Percentiles rank a stretch among this genome's conserved stretches.
These are phyloP conservation scores for Aegilops longissima DNA, from an alignment of 176 grass and related monocot species.

Conservation along the genomic window DNA sequence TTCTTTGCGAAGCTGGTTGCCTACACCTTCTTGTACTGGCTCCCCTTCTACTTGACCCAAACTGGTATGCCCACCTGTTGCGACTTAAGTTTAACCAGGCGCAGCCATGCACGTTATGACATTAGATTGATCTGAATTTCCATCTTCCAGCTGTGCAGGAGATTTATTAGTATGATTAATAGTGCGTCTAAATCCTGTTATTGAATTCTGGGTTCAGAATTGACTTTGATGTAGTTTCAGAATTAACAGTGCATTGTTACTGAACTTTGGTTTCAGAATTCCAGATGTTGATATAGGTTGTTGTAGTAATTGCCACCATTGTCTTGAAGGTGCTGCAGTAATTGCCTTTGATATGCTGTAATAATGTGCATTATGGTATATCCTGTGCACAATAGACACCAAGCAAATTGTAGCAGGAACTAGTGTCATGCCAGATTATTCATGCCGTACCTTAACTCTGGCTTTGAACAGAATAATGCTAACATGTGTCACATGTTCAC, in stretches of 20 bases:
- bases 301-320: not conserved
- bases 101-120: not conserved
- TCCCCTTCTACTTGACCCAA: constrained; percentile 72
- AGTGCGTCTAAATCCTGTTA: not conserved
- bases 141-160: not conserved
- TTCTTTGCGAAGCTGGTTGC: constrained; percentile 78
- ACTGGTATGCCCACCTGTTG: constrained; percentile 34
- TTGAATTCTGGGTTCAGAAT: not conserved
- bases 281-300: not conserved
- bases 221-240: not conserved
- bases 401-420: not conserved
- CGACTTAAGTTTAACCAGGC: not conserved
- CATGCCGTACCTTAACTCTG: not conserved
- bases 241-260: not conserved
- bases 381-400: not conserved
- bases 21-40: constrained; percentile 75
- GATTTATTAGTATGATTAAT: not conserved
- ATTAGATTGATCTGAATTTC: not conserved
- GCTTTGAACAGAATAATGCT: not conserved
- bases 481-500: not conserved
- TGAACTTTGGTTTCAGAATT: not conserved
- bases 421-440: not conserved
- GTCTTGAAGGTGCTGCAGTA: not conserved
- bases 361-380: not conserved
- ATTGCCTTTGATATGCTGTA: not conserved